Evolutionary conservation across 2,329 filamentous ascomycete species (phyloP), one percentile per base, ranked within the genome.

Genomic region (Penicillium glabrum): DNA sequence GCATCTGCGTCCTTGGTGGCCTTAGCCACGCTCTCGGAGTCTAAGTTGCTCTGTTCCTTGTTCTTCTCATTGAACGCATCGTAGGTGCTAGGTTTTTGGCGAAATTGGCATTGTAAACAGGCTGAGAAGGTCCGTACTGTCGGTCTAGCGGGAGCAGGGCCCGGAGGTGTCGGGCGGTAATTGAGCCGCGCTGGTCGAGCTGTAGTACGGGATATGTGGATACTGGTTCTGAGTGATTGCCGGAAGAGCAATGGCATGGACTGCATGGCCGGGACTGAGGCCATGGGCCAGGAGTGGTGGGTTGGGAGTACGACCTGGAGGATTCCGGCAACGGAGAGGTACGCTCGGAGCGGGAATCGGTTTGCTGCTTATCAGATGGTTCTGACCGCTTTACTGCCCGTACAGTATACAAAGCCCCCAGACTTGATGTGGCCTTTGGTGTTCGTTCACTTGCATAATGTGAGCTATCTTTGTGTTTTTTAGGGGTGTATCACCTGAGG

Each of bases 101-200:
- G 74, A 53, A 75, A 75, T 56, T 72, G 76, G 43, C 77, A 79
- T 73, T 72, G 74, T 60, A 77, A 51, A 61, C 78, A 80, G 54
- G 72, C 71, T 53, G 76, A 75, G 65, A 74, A 72, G 45, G 51
- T 60, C 61, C 70, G 67, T 55, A 61, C 56, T 54, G 64, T 52
- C 54, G 62, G 62, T 55, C 56, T 57, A 52, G 58, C 56, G 54
- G 62, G 48, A 61, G 67, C 58, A 56, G 64, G 46, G 48, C 61
- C 66, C 55, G 61, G 59, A 57, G 64, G 48, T 49, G 61, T 66
- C 53, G 61, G 58, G 49, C 64, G 57, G 50, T 69, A 53, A 26
- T 62, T 63, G n/a, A 65, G 48, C 52, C 62, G 67, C 26, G 61
- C 45, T 3, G 66, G 58, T 45, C 61, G 59, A 35, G 66, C 48